A percentile compares a stretch with the other conserved stretches of the same genome.
phyloP scores from a whole-genome alignment of 352 stramenopile species.

The Nothophytophthora sp. region DNA sequence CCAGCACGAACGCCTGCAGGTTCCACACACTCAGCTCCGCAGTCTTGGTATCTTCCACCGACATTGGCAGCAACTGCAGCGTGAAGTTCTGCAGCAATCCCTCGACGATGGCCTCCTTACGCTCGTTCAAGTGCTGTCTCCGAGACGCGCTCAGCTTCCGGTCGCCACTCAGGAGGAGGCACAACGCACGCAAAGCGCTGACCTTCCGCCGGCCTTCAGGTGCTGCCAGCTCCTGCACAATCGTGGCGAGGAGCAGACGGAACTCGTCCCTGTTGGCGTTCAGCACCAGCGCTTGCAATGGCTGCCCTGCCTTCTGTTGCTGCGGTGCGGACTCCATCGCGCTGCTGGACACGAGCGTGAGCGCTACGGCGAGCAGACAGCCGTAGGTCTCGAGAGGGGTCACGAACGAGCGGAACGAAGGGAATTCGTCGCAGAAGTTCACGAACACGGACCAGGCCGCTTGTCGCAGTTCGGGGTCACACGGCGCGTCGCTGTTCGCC shows the following conservation, averaged over 20 bases:
- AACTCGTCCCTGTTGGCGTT: conserved; percentile 77
- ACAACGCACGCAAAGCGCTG: conserved; percentile 51
- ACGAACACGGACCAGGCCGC: conserved; percentile 56
- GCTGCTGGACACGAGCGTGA: conserved; percentile 21
- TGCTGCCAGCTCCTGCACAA: conserved; percentile 55
- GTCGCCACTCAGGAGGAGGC: conserved; percentile 57
- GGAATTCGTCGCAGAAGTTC: conserved; percentile 56
- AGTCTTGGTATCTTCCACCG: not conserved
- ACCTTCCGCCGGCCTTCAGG: conserved; percentile 43
- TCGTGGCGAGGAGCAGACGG: conserved; percentile 54
- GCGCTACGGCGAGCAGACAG: conserved; percentile 54
- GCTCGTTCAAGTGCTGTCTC: conserved; percentile 46
- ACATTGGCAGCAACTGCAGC: conserved; percentile 25
- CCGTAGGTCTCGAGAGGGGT: conserved; percentile 59
- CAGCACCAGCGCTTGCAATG: conserved; percentile 46
- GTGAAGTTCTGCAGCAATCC: conserved; percentile 50
- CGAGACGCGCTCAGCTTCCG: conserved; percentile 56
- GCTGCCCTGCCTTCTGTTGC: conserved; percentile 12
- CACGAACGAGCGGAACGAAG: conserved; percentile 41
- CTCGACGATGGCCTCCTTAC: conserved; percentile 53
- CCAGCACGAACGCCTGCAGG: conserved; percentile 58
- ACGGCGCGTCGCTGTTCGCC: not conserved
- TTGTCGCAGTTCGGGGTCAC: conserved; percentile 9
- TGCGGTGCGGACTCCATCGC: not conserved
- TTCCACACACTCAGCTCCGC: conserved; percentile 53